Evolutionary conservation across 2,329 filamentous ascomycete species (phyloP).

Genomic region (Domatiomyces catenatus): DNA sequence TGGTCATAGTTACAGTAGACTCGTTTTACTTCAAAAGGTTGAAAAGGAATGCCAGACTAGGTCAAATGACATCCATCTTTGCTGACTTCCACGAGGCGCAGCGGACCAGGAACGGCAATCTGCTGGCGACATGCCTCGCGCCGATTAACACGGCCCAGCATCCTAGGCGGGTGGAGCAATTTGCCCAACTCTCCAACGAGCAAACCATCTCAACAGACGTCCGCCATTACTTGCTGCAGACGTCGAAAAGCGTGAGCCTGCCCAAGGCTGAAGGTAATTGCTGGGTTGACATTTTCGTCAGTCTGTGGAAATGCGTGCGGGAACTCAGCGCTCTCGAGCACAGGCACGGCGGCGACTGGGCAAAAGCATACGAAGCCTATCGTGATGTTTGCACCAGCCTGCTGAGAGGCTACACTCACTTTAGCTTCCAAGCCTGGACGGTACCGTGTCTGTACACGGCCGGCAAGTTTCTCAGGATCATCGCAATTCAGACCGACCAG

Average conservation of each 20-base stretch:
- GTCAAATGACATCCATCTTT: constrained; percentile 56
- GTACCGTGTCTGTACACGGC: constrained; percentile 78
- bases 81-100: constrained; percentile 58
- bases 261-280: constrained; percentile 53
- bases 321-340: constrained; percentile 55
- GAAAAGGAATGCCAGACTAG: constrained; percentile 9
- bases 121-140: constrained; percentile 58
- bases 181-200: constrained; percentile 56
- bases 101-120: constrained; percentile 49
- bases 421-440: constrained; percentile 73
- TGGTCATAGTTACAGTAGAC: background rate
- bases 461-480: constrained; percentile 71
- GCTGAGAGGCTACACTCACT: constrained; percentile 64
- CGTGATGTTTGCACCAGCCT: constrained; percentile 65
- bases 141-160: constrained; percentile 51
- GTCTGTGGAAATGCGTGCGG: constrained; percentile 70
- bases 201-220: constrained; percentile 54
- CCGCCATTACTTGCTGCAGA: constrained; percentile 53
- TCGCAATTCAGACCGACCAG: constrained; percentile 81
- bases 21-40: constrained; percentile 17
- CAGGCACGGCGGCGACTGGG: constrained; percentile 46
- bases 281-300: constrained; percentile 75
- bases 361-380: constrained; percentile 76
- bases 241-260: constrained; percentile 39
- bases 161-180: constrained; percentile 49